Evolutionary conservation across 73 alveolate species (phyloP).

Genomic region (Blepharisma stoltei): DNA sequence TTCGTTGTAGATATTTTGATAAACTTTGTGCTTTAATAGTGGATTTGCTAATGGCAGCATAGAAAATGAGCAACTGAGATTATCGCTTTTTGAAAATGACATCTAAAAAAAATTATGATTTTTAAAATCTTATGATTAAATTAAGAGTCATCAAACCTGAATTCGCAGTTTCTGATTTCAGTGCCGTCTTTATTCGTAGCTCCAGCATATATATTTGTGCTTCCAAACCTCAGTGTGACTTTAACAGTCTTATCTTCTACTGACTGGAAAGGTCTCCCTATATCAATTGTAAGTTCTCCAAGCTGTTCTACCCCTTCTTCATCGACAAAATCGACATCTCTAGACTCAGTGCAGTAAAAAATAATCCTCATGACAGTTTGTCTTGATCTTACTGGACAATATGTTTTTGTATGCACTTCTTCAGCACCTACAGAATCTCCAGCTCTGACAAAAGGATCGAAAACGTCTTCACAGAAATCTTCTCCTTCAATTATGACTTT

Average conservation of each 20-base stretch:
- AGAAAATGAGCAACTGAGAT: too few species aligned
- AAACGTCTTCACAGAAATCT: conserved; percentile 98
- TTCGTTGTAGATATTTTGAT: too few species aligned
- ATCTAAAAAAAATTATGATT: too few species aligned
- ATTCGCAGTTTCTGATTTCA: conserved; percentile 94
- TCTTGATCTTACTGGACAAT: conserved; percentile 97
- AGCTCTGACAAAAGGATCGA: conserved; percentile 94
- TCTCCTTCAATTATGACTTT: conserved; percentile 97
- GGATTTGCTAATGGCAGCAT: too few species aligned
- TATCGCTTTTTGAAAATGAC: too few species aligned
- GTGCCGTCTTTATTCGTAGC: conserved; percentile 96
- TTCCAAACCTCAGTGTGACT: conserved; percentile 94
- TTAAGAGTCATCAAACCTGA: conserved; percentile 72
- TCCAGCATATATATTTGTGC: conserved; percentile 89
- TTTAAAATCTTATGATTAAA: too few species aligned
- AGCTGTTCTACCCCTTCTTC: conserved; percentile 88
- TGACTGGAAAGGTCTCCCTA: conserved; percentile 92
- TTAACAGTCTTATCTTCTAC: conserved; percentile 97
- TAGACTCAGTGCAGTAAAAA: conserved; percentile 87
- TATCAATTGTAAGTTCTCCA: conserved; percentile 95
- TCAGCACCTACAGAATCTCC: conserved; percentile 95
- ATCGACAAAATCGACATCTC: conserved; percentile 92
- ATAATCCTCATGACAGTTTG: conserved; percentile 96
- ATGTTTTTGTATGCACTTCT: conserved; percentile 93
- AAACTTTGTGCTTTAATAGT: too few species aligned